Evolutionary conservation across 2,329 filamentous ascomycete genomes (phyloP).

Genomic region (Exophiala phaeomuriformis): DNA sequence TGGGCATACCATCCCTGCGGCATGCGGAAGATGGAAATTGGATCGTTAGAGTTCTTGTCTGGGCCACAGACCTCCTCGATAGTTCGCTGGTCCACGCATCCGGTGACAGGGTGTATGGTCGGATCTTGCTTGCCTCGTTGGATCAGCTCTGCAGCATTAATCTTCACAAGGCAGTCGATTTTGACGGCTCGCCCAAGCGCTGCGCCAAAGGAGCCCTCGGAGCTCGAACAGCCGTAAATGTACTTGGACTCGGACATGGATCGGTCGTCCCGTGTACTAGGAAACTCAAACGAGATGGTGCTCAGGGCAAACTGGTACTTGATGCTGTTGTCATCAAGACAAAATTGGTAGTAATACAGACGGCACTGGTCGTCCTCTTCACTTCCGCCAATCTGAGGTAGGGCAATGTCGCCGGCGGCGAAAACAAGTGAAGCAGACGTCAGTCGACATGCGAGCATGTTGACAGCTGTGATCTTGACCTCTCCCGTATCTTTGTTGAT

Average conservation of each 20-base stretch:
- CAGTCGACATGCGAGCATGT: slow-evolving; percentile 59
- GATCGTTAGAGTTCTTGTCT: slow-evolving; percentile 40
- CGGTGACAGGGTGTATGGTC: slow-evolving; percentile 45
- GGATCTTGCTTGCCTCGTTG: slow-evolving; percentile 42
- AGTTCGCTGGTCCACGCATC: slow-evolving; percentile 54
- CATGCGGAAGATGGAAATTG: slow-evolving; percentile 56
- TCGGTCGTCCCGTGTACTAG: slow-evolving; percentile 48
- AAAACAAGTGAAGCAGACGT: slow-evolving; percentile 61
- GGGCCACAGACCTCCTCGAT: slow-evolving; percentile 47
- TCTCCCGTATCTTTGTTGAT: slow-evolving; percentile 26
- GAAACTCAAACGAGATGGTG: slow-evolving; percentile 62
- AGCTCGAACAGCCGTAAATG: slow-evolving; percentile 61
- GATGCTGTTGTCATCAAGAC: slow-evolving; percentile 37
- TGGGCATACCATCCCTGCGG: slow-evolving; percentile 58
- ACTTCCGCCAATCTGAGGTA: slow-evolving; percentile 41
- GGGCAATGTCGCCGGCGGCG: slow-evolving; percentile 54
- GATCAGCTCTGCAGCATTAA: slow-evolving; percentile 52
- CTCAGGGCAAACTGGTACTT: slow-evolving; percentile 58
- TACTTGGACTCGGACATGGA: slow-evolving; percentile 55
- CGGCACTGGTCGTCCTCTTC: slow-evolving; percentile 59
- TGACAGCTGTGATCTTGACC: slow-evolving; percentile 42
- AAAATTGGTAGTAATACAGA: slow-evolving; percentile 62
- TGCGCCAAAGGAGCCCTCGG: slow-evolving; percentile 50
- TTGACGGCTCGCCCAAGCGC: slow-evolving; percentile 59
- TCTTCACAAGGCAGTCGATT: slow-evolving; percentile 58